Conservation (phyloP, 2,329 filamentous ascomycete species). For the Xylariaceae sp. region DNA sequence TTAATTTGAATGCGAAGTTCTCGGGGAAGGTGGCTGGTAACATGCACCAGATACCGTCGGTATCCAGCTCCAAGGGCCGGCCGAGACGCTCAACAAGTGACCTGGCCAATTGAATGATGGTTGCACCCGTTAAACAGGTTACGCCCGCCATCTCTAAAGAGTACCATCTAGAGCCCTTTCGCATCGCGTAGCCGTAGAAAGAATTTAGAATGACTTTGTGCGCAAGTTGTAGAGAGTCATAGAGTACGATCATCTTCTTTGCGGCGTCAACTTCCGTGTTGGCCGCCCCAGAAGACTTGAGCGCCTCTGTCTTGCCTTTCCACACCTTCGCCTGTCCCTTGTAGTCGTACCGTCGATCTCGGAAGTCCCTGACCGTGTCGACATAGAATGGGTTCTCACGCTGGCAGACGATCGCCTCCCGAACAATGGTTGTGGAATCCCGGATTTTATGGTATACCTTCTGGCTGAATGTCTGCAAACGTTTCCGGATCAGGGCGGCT, state of each 20-base stretch:
- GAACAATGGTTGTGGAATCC: slow-evolving; percentile 86
- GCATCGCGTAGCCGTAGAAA: slow-evolving; percentile 99
- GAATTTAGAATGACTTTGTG: slow-evolving; percentile 99
- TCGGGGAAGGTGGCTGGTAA: slow-evolving; percentile 94
- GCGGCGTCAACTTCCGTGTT: slow-evolving; percentile 82
- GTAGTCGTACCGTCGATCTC: slow-evolving; percentile 97
- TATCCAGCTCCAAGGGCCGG: slow-evolving; percentile 90
- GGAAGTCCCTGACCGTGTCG: slow-evolving; percentile 91
- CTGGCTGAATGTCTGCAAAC: slow-evolving; percentile 89
- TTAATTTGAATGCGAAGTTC: slow-evolving; percentile 91
- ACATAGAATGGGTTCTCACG: slow-evolving; percentile 98
- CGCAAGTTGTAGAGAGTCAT: slow-evolving; percentile 92
- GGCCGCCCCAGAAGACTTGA: slow-evolving; percentile 81
- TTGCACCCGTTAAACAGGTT: slow-evolving; percentile 92
- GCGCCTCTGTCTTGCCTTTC: slow-evolving; percentile 91
- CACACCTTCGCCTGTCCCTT: slow-evolving; percentile 98
- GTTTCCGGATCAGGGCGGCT: slow-evolving; percentile 77
- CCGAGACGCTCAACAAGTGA: slow-evolving; percentile 92
- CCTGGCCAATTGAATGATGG: slow-evolving; percentile 95
- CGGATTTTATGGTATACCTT: slow-evolving; percentile 99
- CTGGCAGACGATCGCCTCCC: slow-evolving; percentile 97
- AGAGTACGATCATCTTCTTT: slow-evolving; percentile 98
- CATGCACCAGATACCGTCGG: slow-evolving; percentile 99
- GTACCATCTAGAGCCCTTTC: slow-evolving; percentile 98
- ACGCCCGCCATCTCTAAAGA: slow-evolving; percentile 99